A percentile compares a stretch with the other conserved stretches of the same genome.
Evolutionary conservation across 106 monocot species (phyloP).

Genomic region (Alisma plantagoaquatica): DNA sequence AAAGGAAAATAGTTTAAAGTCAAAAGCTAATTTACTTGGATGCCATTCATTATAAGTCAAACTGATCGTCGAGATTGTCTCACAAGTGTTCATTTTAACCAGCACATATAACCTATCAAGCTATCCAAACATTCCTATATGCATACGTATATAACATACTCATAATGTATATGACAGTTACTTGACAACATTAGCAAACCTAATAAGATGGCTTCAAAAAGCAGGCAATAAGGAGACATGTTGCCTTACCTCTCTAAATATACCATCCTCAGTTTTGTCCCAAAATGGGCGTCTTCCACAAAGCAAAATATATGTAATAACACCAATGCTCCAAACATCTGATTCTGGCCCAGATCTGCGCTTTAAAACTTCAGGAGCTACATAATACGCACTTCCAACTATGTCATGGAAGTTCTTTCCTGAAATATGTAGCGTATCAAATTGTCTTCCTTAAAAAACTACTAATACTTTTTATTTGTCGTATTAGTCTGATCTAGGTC

Average conservation of each 20-base stretch:
- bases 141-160: too few species aligned
- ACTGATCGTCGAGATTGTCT: too few species aligned
- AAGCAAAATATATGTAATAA: slow-evolving; percentile 87
- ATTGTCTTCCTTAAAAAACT: neutral
- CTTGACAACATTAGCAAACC: too few species aligned
- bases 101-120: too few species aligned
- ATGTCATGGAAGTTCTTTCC: slow-evolving; percentile 77
- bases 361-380: slow-evolving; percentile 82
- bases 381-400: slow-evolving; percentile 90
- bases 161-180: too few species aligned
- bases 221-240: neutral
- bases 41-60: too few species aligned
- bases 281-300: slow-evolving; percentile 89
- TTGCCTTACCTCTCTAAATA: slow-evolving; percentile 63
- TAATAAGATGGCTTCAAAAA: too few species aligned
- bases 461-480: neutral
- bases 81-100: too few species aligned
- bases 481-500: neutral
- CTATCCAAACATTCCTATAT: too few species aligned
- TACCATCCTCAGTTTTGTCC: slow-evolving; percentile 88
- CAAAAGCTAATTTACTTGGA: too few species aligned
- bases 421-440: slow-evolving; percentile 18
- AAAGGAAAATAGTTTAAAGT: too few species aligned
- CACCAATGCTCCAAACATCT: slow-evolving; percentile 94
- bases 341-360: slow-evolving; percentile 80